Evolutionary conservation across 139 green algal species (phyloP), one percentile per base, ranked within the genome.

Genomic region (Ettlia oleoabundans): DNA sequence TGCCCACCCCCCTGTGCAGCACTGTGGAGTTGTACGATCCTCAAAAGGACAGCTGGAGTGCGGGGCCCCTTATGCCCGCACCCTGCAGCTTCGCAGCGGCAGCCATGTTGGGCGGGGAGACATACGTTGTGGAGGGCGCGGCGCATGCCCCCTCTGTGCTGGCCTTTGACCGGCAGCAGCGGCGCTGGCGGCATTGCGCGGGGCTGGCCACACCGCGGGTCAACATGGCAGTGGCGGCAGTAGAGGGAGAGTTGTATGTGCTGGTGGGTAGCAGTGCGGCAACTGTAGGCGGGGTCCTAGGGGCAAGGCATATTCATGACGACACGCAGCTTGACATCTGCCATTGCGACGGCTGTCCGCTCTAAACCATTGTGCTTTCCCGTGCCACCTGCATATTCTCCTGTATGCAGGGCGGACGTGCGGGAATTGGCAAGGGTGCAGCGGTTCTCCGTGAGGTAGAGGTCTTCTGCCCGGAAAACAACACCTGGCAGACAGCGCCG

Each of bases 1-100:
- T n/a, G n/a, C 43, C 43, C 21, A 28, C 13, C 70, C 15, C 21
- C 65, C 33, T 8, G 7, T 75, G 41, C 58, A 91, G 87, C 55
- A 82, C 75, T 1, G 80, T 87, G 9, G 89, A 95, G 71, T 41
- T 91, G 61, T 95, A 95, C 71, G 76, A 92, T 53, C 82, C 85
- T 0, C 42, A 19, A 0, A 65, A 38, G 19, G 88, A 95, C 78
- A 30, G 42, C 33, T 95, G 92, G 92, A 32, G 42, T 9, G n/a
- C 43, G 4, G 89, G 87, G 0, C 85, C 84, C 3, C 40, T 78
- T 1, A 82, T 94, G 85, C 77, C 84, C 0, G 41, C 62, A 32
- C 38, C 72, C 24, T 53, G n/a, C 35, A 30, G 22, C 38, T 91
- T 80, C 71, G 53, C 70, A 18, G 72, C 42, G 43, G 89, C 58